phyloP scores from a whole-genome alignment of 2,329 filamentous ascomycete species.

The Colletotrichum sp. region DNA sequence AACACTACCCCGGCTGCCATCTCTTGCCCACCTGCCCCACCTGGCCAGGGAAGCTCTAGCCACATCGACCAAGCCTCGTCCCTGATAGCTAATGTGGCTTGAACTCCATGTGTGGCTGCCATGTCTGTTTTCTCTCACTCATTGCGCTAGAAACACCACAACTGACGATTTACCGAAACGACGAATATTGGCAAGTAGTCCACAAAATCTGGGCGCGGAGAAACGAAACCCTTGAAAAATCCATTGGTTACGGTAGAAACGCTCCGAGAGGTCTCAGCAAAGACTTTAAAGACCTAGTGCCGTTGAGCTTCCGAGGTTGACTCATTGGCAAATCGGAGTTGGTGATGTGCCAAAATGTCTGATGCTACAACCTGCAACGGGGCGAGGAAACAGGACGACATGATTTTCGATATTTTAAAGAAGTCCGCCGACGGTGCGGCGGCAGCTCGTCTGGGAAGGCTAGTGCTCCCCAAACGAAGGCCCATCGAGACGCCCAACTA shows the following conservation, averaged over 20 bases:
- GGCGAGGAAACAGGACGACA: constrained; percentile 24
- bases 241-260: neutral
- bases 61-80: neutral
- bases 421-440: constrained; percentile 40
- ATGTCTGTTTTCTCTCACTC: neutral
- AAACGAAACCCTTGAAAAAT: neutral
- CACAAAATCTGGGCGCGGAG: neutral
- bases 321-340: neutral
- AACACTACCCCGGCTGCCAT: neutral
- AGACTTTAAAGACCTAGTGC: neutral
- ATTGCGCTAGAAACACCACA: constrained; percentile 13
- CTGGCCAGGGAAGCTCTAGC: neutral
- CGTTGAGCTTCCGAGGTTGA: neutral
- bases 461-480: constrained; percentile 66
- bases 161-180: neutral
- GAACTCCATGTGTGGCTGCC: neutral
- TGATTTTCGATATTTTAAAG: constrained; percentile 54
- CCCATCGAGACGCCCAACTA: constrained; percentile 84
- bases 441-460: constrained; percentile 69
- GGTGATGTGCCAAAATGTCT: constrained; percentile 22
- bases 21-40: neutral
- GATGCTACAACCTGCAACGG: constrained; percentile 18
- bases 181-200: neutral
- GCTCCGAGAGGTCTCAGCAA: neutral
- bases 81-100: neutral